Conservation (phyloP, 352 stramenopile species). For the Phytophthora syringae region DNA sequence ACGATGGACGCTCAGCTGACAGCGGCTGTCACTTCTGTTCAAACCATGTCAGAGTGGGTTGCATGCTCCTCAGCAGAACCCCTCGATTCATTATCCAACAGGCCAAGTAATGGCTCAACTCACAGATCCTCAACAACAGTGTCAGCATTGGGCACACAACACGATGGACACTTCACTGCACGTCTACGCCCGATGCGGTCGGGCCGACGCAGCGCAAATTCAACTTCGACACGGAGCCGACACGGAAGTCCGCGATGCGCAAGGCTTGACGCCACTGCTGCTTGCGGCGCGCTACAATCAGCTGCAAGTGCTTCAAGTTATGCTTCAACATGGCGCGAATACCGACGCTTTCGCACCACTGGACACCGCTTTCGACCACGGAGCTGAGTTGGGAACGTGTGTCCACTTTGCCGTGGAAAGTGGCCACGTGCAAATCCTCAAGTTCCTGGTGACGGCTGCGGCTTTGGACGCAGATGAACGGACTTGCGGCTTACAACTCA, state of each 20-base stretch:
- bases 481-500: constrained; percentile 22
- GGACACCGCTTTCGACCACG: constrained; percentile 4
- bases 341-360: constrained; percentile 26
- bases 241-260: constrained; percentile 33
- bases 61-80: not conserved
- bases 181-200: constrained; percentile 40
- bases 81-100: constrained; percentile 10
- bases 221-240: constrained; percentile 42
- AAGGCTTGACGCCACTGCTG: constrained; percentile 43
- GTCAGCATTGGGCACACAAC: constrained; percentile 9
- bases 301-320: constrained; percentile 38
- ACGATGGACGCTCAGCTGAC: constrained; percentile 15
- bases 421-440: constrained; percentile 32
- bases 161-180: constrained; percentile 49
- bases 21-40: constrained; percentile 4
- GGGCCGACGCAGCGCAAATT: constrained; percentile 24
- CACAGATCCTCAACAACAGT: not conserved
- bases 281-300: constrained; percentile 41
- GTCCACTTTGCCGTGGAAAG: constrained; percentile 29
- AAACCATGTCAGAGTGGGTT: constrained; percentile 16
- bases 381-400: constrained; percentile 20
- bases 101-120: constrained; percentile 1
- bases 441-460: constrained; percentile 38
- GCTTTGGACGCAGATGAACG: constrained; percentile 26
- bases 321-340: constrained; percentile 38